Conservation (phyloP, 257 asterid species). For the Eucommia ulmoides region DNA sequence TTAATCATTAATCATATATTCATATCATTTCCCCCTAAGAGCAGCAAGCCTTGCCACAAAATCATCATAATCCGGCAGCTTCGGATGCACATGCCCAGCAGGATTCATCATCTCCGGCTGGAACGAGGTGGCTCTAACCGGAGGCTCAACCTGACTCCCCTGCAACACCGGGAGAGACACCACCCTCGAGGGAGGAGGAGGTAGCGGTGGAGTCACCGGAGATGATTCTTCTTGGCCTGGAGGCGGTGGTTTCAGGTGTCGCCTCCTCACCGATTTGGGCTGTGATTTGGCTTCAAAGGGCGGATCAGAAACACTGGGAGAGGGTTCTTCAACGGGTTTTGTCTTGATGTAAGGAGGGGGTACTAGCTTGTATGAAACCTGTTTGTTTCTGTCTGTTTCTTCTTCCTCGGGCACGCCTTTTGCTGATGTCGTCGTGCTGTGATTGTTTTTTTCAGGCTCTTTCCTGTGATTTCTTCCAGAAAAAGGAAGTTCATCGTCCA, state of each 20-base stretch:
- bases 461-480: not conserved
- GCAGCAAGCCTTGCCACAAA: constrained; percentile 62
- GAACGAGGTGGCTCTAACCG: constrained; percentile 37
- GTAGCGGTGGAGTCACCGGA: no score
- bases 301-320: constrained; percentile 4
- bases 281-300: constrained; percentile 10
- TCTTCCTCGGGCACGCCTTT: constrained; percentile 14
- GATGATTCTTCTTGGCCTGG: constrained; percentile 12
- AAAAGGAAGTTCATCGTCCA: not conserved
- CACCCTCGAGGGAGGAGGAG: constrained; percentile 21
- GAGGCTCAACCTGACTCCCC: constrained; percentile 14
- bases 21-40: constrained; percentile 20
- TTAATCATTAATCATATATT: no score
- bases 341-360: constrained; percentile 44
- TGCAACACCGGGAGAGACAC: constrained; percentile 40
- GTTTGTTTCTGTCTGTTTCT: constrained; percentile 17
- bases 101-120: constrained; percentile 28
- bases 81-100: constrained; percentile 60
- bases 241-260: constrained; percentile 14
- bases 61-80: constrained; percentile 70
- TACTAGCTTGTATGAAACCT: constrained; percentile 12
- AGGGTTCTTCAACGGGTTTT: constrained; percentile 1
- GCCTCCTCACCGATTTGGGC: constrained; percentile 44
- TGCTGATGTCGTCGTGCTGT: not conserved
- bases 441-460: not conserved